Base-by-base conservation (phyloP, 1,284 basidiomycete genomes). In the Cutaneotrichosporon sp. region DNA sequence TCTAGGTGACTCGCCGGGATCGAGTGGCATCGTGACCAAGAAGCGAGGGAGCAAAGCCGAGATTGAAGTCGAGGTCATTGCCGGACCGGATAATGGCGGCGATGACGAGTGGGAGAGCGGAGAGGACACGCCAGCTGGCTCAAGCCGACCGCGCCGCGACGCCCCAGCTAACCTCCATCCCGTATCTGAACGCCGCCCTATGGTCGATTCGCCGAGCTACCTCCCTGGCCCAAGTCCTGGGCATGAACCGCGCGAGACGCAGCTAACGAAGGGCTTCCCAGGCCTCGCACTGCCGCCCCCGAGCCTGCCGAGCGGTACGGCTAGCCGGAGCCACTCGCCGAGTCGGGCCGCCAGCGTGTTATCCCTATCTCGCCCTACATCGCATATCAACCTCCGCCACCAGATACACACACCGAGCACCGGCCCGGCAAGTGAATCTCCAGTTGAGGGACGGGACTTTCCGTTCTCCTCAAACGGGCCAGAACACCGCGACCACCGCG, bases 41-140 rank as follows among this genome's bases (percentile, higher is more conserved):
- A 38, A 50, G 21, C 58, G 50, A 16, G 22, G 36, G 16, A 22
- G 50, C 10, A 34, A 42, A 11, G 58, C 56, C 13, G 58, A 31
- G 21, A 56, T 60, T 13, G 52, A 61, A 59, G 58, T 66, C 14
- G 58, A 66, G 56, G 66, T 68, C 34, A 51, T 68, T 30, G 47
- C 22, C 9, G 61, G 63, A 31, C 58, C 58, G 5, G 55, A 30
- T 3, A 58, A 51, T 2, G 61, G n/a, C 14, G 60, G 58, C 22
- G 63, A 65, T 21, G 66, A 52, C 36, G 63, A 68, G n/a, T 68
- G 66, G 66, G 66, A 63, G 53, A 65, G 64, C 57, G 66, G 66
- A 5, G 66, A 68, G 40, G 66, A 65, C 10, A 65, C 63, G 9
- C 63, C 66, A 3, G 58, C 50, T 5, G 58, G 58, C 5, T 36